Percentiles rank a stretch among this genome's conserved stretches.
phyloP scores from a whole-genome alignment of 148 eudicot genomes.

The Simmondsia chinensis region DNA sequence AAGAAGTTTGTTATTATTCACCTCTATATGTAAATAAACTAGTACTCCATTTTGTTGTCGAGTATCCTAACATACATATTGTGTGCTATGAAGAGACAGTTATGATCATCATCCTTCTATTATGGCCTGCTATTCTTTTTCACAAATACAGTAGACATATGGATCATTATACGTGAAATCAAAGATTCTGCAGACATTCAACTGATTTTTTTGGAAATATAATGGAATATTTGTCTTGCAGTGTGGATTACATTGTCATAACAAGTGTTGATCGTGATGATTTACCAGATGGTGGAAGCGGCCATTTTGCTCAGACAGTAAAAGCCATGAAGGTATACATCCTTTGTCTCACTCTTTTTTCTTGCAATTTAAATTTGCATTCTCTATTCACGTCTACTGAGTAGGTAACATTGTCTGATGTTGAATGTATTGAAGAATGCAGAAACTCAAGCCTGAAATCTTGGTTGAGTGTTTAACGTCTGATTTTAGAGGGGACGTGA shows the following conservation, averaged over 20 bases:
- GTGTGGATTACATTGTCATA: slow-evolving; percentile 92
- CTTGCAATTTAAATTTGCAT: not conserved
- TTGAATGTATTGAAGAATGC: slow-evolving; percentile 21
- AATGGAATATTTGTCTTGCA: slow-evolving; percentile 17
- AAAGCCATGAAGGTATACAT: slow-evolving; percentile 65
- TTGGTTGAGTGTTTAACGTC: slow-evolving; percentile 93
- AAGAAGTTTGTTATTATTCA: too few species aligned
- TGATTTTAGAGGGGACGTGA: slow-evolving; percentile 85
- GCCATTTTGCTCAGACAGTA: slow-evolving; percentile 94
- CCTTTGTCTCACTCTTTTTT: not conserved
- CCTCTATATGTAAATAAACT: too few species aligned
- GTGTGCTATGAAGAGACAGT: too few species aligned
- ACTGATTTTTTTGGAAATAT: too few species aligned
- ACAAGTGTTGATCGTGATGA: slow-evolving; percentile 99
- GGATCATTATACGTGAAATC: too few species aligned
- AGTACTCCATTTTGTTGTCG: too few species aligned
- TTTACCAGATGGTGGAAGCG: slow-evolving; percentile 93
- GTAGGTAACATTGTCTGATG: slow-evolving; percentile 7
- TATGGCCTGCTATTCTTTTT: too few species aligned
- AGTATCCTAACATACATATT: too few species aligned
- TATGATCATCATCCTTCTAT: too few species aligned
- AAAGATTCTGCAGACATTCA: too few species aligned
- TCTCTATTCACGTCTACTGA: not conserved
- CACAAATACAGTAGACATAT: too few species aligned
- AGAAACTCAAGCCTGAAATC: slow-evolving; percentile 73